Conservation (phyloP, 2,329 filamentous ascomycete species). For the Chrysoporthe cubensis region DNA sequence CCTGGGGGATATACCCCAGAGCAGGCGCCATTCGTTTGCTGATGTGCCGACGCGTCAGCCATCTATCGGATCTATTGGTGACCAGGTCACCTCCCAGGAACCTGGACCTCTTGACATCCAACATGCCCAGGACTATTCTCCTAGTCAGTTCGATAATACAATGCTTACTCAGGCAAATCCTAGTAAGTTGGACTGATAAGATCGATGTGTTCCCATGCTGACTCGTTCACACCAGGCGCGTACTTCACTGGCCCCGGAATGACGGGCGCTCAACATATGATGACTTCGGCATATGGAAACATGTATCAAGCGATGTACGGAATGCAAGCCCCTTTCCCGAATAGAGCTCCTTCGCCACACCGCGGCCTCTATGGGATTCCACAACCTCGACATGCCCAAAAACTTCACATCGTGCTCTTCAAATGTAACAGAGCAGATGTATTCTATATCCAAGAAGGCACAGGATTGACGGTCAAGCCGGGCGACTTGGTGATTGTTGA, state of each 20-base stretch:
- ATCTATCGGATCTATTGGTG: slow-evolving; percentile 64
- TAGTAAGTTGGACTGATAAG: slow-evolving; percentile 13
- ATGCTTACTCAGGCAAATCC: slow-evolving; percentile 41
- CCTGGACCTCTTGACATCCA: slow-evolving; percentile 48
- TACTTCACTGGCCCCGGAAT: slow-evolving; percentile 44
- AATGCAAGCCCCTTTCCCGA: slow-evolving; percentile 48
- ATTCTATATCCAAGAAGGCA: slow-evolving; percentile 96
- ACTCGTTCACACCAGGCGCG: slow-evolving; percentile 38
- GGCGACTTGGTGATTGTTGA: slow-evolving; percentile 97
- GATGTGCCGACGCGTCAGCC: slow-evolving; percentile 66
- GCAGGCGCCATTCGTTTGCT: slow-evolving; percentile 79
- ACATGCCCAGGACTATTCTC: slow-evolving; percentile 47
- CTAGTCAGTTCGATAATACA: slow-evolving; percentile 45
- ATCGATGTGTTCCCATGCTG: slow-evolving; percentile 38
- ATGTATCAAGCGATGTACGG: slow-evolving; percentile 54
- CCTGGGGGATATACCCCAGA: slow-evolving; percentile 67
- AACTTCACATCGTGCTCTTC: slow-evolving; percentile 90
- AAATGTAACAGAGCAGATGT: slow-evolving; percentile 95
- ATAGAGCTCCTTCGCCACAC: slow-evolving; percentile 63
- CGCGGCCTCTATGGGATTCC: slow-evolving; percentile 64
- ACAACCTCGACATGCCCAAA: slow-evolving; percentile 67
- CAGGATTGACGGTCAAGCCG: slow-evolving; percentile 84
- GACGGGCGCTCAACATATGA: slow-evolving; percentile 40
- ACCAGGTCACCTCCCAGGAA: slow-evolving; percentile 54
- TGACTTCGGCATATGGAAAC: slow-evolving; percentile 43